Evolutionary conservation across 176 grass and related monocot genomes (phyloP).

Genomic region (sorghum (Sorghum bicolor)): DNA sequence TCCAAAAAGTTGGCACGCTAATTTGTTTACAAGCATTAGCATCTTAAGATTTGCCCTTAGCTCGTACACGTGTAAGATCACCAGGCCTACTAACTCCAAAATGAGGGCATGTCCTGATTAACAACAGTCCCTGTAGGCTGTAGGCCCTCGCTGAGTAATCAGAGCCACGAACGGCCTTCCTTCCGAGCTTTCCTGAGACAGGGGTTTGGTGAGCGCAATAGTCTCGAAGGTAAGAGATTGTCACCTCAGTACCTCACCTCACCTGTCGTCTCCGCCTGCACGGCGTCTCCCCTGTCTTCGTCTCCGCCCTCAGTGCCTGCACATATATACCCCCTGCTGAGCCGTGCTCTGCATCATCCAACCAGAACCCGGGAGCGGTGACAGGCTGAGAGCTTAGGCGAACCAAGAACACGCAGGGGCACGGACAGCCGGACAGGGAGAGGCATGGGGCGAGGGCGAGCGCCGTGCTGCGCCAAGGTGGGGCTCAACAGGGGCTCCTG

Average conservation of each 20-base stretch:
- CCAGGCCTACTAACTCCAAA: neutral
- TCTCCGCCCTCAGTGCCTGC: neutral
- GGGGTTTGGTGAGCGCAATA: slow-evolving; percentile 61
- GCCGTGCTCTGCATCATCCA: slow-evolving; percentile 22
- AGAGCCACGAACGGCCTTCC: slow-evolving; percentile 43
- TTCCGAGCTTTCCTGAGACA: slow-evolving; percentile 49
- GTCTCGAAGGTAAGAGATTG: slow-evolving; percentile 18
- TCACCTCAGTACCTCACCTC: slow-evolving; percentile 7
- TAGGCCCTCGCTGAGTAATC: slow-evolving; percentile 24
- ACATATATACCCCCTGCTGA: slow-evolving; percentile 35
- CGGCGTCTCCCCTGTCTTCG: neutral
- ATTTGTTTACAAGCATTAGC: neutral
- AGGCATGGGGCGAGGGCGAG: slow-evolving; percentile 67
- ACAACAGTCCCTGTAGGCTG: slow-evolving; percentile 8
- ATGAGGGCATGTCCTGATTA: slow-evolving; percentile 13
- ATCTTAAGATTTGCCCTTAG: neutral
- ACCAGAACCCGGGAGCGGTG: neutral
- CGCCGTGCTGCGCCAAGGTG: slow-evolving; percentile 88
- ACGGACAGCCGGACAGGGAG: neutral
- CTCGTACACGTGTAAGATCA: slow-evolving; percentile 29
- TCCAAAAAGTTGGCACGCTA: neutral
- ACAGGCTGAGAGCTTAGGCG: neutral
- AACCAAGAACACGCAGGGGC: neutral
- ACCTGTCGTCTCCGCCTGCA: neutral
- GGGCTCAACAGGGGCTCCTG: slow-evolving; percentile 87